phyloP scores from a whole-genome alignment of 2,329 filamentous ascomycete species.

The Botrytis deweyae region DNA sequence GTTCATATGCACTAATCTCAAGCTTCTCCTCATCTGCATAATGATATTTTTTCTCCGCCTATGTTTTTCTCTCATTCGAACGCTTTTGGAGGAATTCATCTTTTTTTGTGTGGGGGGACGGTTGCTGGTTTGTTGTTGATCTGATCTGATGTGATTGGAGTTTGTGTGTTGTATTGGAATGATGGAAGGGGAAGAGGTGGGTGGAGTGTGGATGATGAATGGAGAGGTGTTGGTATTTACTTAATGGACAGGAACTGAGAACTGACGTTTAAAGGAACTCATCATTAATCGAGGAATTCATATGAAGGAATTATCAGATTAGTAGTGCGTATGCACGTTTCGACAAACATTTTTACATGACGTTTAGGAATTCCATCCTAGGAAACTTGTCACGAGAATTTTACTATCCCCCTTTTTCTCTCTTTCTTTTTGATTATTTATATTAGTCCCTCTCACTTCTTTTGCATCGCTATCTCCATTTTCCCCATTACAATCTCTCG shows the following conservation, averaged over 20 bases:
- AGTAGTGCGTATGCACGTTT: background rate
- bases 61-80: background rate
- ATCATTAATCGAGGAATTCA: background rate
- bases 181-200: background rate
- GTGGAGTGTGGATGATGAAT: background rate
- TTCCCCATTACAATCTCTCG: background rate
- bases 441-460: background rate
- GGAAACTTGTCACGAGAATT: background rate
- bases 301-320: background rate
- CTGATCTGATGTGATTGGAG: too few species aligned
- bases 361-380: background rate
- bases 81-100: background rate
- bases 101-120: background rate
- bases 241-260: too few species aligned
- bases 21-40: background rate
- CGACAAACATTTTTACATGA: fast-evolving
- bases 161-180: too few species aligned
- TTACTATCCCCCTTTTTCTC: background rate
- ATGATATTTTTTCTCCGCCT: background rate
- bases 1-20: background rate
- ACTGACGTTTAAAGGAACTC: background rate
- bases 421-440: background rate
- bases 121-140: background rate
- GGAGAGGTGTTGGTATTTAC: too few species aligned
- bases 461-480: background rate